Conservation (phyloP, 805 yeast species). For the Priceomyces fermenticarens region DNA sequence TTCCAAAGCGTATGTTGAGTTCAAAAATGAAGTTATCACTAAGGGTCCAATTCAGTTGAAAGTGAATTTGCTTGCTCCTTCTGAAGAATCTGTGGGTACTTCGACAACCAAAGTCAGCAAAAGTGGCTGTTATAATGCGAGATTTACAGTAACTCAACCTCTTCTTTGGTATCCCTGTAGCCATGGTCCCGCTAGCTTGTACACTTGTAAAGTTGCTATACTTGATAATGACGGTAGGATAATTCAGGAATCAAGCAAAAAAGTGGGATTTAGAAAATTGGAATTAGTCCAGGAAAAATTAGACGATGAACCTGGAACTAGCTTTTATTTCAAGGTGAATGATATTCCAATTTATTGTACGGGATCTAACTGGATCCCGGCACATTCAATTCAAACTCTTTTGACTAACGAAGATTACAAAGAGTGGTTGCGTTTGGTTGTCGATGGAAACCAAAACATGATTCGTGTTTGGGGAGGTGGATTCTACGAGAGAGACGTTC, state of each 20-base stretch:
- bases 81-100: no score
- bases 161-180: conserved; percentile 10
- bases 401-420: conserved; percentile 33
- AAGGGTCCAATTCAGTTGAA: no score
- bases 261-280: conserved; percentile 39
- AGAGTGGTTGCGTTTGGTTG: conserved; percentile 31
- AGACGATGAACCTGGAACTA: conserved; percentile 29
- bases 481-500: conserved; percentile 37
- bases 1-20: background rate
- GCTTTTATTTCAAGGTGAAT: conserved; percentile 44
- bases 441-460: conserved; percentile 43
- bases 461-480: conserved; percentile 53
- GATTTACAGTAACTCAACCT: conserved; percentile 39
- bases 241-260: conserved; percentile 12
- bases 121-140: conserved; percentile 12
- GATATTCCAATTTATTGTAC: conserved; percentile 32
- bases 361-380: conserved; percentile 52
- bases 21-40: background rate
- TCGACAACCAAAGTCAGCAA: no score
- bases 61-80: no score
- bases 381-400: conserved; percentile 35
- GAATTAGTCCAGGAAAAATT: conserved; percentile 38
- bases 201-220: conserved; percentile 14
- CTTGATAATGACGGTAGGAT: background rate
- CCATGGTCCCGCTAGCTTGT: conserved; percentile 35